Conservation (phyloP, 2,329 filamentous ascomycete species). For the Colletotrichum incanum region DNA sequence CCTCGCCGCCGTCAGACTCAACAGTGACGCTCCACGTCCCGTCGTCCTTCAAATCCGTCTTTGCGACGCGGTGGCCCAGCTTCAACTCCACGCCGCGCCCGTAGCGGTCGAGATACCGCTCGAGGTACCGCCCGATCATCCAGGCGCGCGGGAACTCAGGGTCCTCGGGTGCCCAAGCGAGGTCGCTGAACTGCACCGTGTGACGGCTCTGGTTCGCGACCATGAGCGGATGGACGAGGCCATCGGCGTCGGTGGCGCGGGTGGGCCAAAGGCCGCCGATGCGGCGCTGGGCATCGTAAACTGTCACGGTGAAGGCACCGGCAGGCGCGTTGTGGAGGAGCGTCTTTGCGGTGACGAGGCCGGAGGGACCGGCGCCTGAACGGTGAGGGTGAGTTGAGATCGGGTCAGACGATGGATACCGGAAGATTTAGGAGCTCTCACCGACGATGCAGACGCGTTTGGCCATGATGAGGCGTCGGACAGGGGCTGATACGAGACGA, state of each 20-base stretch:
- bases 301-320: slow-evolving; percentile 74
- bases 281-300: slow-evolving; percentile 77
- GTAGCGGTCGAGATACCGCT: slow-evolving; percentile 75
- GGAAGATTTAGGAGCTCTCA: slow-evolving; percentile 36
- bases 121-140: slow-evolving; percentile 82
- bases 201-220: slow-evolving; percentile 83
- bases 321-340: slow-evolving; percentile 73
- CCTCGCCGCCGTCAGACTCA: slow-evolving; percentile 51
- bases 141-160: slow-evolving; percentile 83
- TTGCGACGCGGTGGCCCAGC: slow-evolving; percentile 64
- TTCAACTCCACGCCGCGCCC: slow-evolving; percentile 59
- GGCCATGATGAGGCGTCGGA: slow-evolving; percentile 49
- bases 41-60: slow-evolving; percentile 53
- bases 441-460: slow-evolving; percentile 61
- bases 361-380: slow-evolving; percentile 78
- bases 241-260: slow-evolving; percentile 61
- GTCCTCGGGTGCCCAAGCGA: slow-evolving; percentile 75
- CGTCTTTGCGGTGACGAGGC: slow-evolving; percentile 80
- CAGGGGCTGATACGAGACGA: slow-evolving; percentile 22
- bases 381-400: background rate
- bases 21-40: slow-evolving; percentile 60
- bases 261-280: slow-evolving; percentile 87
- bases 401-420: background rate
- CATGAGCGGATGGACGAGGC: slow-evolving; percentile 77
- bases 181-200: slow-evolving; percentile 80